Conservation (phyloP, 73 alveolate species). For the Paraurostyla sp. region DNA sequence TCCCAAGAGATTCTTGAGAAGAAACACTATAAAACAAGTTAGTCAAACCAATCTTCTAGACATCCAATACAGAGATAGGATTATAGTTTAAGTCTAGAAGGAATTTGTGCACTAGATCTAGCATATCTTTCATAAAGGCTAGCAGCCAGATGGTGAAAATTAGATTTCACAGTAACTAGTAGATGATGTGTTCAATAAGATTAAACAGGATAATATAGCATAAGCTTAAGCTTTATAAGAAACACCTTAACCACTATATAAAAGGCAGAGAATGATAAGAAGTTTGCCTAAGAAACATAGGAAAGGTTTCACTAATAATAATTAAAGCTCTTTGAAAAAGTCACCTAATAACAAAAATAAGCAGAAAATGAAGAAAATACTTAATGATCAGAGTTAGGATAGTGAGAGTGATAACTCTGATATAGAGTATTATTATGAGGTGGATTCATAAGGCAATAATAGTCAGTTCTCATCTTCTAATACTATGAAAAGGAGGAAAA, state of each 20-base stretch:
- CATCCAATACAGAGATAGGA: slow-evolving; percentile 26
- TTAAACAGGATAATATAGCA: neutral
- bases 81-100: slow-evolving; percentile 26
- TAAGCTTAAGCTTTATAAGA: neutral
- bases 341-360: neutral
- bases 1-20: neutral
- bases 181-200: neutral
- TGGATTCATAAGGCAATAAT: neutral
- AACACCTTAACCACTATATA: neutral
- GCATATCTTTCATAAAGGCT: neutral
- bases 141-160: neutral
- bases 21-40: neutral
- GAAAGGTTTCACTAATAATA: neutral
- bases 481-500: neutral
- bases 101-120: slow-evolving; percentile 14
- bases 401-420: slow-evolving; percentile 5
- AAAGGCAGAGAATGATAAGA: neutral
- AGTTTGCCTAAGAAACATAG: neutral
- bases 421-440: slow-evolving; percentile 26
- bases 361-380: neutral
- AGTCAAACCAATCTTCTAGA: neutral
- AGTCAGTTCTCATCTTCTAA: neutral
- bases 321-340: neutral
- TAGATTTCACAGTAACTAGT: neutral
- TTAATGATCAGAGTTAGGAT: no score